phyloP scores from a whole-genome alignment of 1,284 basidiomycete species.

The Amylostereum chailletii region DNA sequence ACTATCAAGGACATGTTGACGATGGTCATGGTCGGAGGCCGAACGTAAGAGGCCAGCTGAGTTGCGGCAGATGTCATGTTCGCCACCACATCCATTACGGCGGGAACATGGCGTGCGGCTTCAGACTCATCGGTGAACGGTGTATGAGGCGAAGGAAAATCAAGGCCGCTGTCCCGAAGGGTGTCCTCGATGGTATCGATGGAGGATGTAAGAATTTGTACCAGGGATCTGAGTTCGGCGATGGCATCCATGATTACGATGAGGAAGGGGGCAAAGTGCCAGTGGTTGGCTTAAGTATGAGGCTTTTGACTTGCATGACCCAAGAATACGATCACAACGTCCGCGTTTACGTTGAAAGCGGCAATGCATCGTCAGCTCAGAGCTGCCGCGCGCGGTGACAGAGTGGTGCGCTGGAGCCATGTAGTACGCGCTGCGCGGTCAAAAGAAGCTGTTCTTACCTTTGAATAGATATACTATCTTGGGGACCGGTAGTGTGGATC shows the following conservation, averaged over 20 bases:
- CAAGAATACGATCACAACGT: no score
- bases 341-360: no score
- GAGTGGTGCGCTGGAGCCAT: no score
- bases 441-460: no score
- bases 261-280: no score
- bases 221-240: constrained; percentile 4
- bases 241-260: neutral
- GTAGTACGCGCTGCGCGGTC: no score
- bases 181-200: neutral
- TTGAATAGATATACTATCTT: no score
- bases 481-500: no score
- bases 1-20: constrained; percentile 11
- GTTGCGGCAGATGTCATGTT: constrained; percentile 26
- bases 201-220: neutral
- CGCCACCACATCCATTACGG: constrained; percentile 21
- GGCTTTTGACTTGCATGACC: no score
- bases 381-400: no score
- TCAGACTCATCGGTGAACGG: constrained; percentile 14
- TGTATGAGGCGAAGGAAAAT: neutral
- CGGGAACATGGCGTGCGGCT: constrained; percentile 20
- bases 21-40: neutral
- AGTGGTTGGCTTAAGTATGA: no score
- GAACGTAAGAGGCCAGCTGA: constrained; percentile 23
- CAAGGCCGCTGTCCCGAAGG: neutral
- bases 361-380: no score